Conservation (phyloP, 1,284 basidiomycete genomes). For the Apiotrichum gamsii region DNA sequence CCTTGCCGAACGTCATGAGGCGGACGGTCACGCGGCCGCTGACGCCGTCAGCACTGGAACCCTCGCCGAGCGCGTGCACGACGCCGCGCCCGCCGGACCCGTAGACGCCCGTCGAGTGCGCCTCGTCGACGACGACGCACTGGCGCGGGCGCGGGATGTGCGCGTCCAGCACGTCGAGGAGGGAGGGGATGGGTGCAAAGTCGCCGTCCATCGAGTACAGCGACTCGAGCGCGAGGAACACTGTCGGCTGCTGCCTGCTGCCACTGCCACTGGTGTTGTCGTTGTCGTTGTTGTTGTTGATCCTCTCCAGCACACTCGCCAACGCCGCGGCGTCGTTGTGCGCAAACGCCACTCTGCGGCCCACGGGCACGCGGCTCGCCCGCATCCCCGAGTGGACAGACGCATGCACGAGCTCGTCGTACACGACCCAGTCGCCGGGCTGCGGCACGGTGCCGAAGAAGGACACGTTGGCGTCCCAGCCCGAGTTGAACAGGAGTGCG, state of each 20-base stretch:
- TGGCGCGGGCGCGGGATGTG: constrained; percentile 44
- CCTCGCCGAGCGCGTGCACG: constrained; percentile 32
- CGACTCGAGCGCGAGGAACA: constrained; percentile 70
- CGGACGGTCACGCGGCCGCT: constrained; percentile 45
- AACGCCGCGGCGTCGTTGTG: constrained; percentile 62
- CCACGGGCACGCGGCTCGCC: constrained; percentile 54
- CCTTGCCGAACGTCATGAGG: constrained; percentile 62
- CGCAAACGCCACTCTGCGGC: constrained; percentile 53
- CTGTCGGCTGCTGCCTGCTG: constrained; percentile 9
- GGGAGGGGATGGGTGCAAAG: constrained; percentile 64
- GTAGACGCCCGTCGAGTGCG: constrained; percentile 77
- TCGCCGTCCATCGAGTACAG: constrained; percentile 97
- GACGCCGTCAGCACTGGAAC: not conserved
- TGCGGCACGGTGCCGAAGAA: constrained; percentile 81
- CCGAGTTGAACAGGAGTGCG: constrained; percentile 86
- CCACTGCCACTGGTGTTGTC: no score
- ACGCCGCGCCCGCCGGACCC: constrained; percentile 58
- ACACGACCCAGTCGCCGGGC: constrained; percentile 67
- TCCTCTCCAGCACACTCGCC: constrained; percentile 19
- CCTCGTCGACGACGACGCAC: constrained; percentile 66
- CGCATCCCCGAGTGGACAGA: constrained; percentile 85
- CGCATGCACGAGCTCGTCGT: constrained; percentile 87
- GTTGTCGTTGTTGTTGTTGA: constrained; percentile 2
- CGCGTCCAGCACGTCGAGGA: constrained; percentile 52
- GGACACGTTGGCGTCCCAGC: constrained; percentile 88